phyloP scores from a whole-genome alignment of 2,329 filamentous ascomycete species.

The Fusarium verticillioides region DNA sequence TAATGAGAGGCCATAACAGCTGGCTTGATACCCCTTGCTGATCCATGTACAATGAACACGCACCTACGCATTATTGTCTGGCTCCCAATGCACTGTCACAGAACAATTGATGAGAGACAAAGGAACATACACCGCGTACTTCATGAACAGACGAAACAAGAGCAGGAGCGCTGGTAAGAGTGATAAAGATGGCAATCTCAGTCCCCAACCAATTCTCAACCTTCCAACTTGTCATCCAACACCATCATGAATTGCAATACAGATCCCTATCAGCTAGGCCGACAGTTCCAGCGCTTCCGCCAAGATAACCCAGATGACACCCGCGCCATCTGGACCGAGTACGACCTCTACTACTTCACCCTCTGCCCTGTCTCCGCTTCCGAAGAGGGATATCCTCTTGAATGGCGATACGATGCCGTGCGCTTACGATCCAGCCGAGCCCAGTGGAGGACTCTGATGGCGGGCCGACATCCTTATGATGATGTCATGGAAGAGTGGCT shows the following conservation, averaged over 20 bases:
- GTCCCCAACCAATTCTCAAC: neutral
- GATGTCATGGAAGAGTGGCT: neutral
- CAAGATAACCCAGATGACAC: neutral
- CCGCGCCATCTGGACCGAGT: neutral
- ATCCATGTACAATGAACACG: neutral
- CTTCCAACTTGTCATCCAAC: neutral
- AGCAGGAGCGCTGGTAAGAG: accelerated
- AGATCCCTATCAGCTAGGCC: neutral
- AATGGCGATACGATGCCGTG: neutral
- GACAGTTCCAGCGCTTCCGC: neutral
- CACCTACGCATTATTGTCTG: accelerated
- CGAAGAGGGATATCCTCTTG: neutral
- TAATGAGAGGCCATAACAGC: neutral
- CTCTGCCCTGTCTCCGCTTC: neutral
- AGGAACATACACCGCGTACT: neutral
- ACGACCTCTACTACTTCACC: neutral
- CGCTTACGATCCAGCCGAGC: neutral
- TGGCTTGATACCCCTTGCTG: too few relatives aligned
- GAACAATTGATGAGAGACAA: neutral
- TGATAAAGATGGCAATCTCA: neutral
- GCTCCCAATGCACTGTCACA: neutral
- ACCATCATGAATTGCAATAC: neutral
- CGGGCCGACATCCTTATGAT: neutral
- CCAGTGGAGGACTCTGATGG: neutral
- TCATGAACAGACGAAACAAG: neutral